Base-by-base conservation (phyloP, 2,329 filamentous ascomycete genomes). In the Diaporthe ilicicola region DNA sequence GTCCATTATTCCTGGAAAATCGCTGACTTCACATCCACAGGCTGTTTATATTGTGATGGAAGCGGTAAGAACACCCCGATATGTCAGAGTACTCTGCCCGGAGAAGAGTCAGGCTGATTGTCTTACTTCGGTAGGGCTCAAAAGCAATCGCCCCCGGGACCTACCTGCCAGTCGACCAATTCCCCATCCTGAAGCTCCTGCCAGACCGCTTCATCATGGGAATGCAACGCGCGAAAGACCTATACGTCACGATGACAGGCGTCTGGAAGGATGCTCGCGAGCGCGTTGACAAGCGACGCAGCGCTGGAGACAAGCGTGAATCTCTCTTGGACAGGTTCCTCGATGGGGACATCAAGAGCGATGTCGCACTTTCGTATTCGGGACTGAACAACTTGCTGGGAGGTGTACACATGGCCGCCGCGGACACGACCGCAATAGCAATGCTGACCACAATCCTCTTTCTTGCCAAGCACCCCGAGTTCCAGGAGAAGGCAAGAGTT, bases 91-190 rank as follows among this genome's bases (percentile, higher is more conserved):
- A 29, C 22, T 22, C 46, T 44, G n/a, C 22, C 37, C 22, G 44
- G 39, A 46, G 24, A 55, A 55, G 53, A 54, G 10, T 55, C 32
- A 13, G 37, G 29, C 53, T 55, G 24, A 55, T 37, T 13, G 1
- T 44, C 22, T 62, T 46, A 17, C 39, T 46, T 27, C 29, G 37
- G n/a, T 19, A 66, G 59, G 84, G 79, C 80, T 79, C 79, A 2
- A 74, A 77, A 34, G 77, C 82, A 1, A 79, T 83, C 76, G 84
- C 84, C 73, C 78, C 80, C 0, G 83, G 83, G 1, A 81, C 80
- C 4, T 85, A 82, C 1, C 83, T 84, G 2, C 84, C 84, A 0
- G 81, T 85, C 4, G 84, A 85, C 69, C 77, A 82, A 53, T 82
- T 81, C 67, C 81, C 83, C 0, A 76, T 81, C 22, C 73, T 85